These are phyloP conservation scores for Cryphonectria nitschkei DNA, from an alignment of 2,329 filamentous ascomycete species.

Conservation along the genomic window DNA sequence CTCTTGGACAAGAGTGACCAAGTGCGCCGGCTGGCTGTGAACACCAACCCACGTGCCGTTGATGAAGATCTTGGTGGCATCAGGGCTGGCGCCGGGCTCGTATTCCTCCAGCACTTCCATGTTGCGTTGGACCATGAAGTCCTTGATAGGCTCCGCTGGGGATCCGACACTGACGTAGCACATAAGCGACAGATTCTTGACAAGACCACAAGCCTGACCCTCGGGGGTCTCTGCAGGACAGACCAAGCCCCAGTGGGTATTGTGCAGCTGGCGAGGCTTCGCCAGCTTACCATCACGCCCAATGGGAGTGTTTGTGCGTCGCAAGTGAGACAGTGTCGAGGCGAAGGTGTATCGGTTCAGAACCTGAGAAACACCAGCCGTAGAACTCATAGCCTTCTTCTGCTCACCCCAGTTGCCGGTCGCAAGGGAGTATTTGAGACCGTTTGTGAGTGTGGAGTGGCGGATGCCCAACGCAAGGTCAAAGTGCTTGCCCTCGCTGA, in stretches of 20 bases:
- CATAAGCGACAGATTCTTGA: slow-evolving; percentile 98
- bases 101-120: slow-evolving; percentile 99
- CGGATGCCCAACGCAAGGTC: slow-evolving; percentile 91
- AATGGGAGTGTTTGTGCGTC: slow-evolving; percentile 96
- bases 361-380: slow-evolving; percentile 97
- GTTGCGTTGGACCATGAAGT: slow-evolving; percentile 93
- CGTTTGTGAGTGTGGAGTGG: slow-evolving; percentile 86
- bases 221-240: slow-evolving; percentile 97
- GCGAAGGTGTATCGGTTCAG: slow-evolving; percentile 97
- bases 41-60: slow-evolving; percentile 99
- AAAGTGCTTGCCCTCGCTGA: slow-evolving; percentile 87
- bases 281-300: slow-evolving; percentile 97
- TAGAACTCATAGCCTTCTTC: slow-evolving; percentile 94
- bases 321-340: slow-evolving; percentile 93
- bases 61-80: slow-evolving; percentile 96
- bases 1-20: slow-evolving; percentile 78
- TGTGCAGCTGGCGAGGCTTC: slow-evolving; percentile 96
- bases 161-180: slow-evolving; percentile 97
- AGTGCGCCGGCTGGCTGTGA: slow-evolving; percentile 82
- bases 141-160: slow-evolving; percentile 84
- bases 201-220: slow-evolving; percentile 95
- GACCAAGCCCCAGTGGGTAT: slow-evolving; percentile 97
- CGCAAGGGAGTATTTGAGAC: slow-evolving; percentile 93
- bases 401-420: slow-evolving; percentile 99
- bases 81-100: slow-evolving; percentile 79